Percentiles rank a stretch among this genome's conserved stretches.
phyloP scores from a whole-genome alignment of 768 basidiomycete species.

The Collybiopsis confluens region DNA sequence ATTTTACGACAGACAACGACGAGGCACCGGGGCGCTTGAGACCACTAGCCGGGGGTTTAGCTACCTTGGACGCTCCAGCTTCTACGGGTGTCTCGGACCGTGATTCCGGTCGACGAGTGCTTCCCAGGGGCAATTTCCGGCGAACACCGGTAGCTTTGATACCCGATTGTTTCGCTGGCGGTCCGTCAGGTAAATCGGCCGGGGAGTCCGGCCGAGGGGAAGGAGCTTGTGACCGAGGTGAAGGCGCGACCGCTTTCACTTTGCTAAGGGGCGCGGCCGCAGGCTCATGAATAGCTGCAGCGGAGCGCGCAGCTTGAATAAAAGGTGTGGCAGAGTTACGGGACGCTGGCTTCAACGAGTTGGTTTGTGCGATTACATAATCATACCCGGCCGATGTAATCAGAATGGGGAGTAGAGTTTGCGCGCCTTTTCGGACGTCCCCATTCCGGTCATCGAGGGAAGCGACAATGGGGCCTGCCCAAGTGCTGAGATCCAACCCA shows the following conservation, averaged over 20 bases:
- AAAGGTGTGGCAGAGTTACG: slow-evolving; percentile 78
- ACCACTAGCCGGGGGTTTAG: slow-evolving; percentile 30
- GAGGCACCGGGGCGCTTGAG: slow-evolving; percentile 41
- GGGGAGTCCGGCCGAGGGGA: slow-evolving; percentile 36
- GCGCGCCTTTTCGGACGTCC: slow-evolving; percentile 91
- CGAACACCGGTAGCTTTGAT: slow-evolving; percentile 63
- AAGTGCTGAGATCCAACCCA: slow-evolving; percentile 63
- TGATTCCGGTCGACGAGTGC: slow-evolving; percentile 44
- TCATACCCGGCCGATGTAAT: slow-evolving; percentile 77
- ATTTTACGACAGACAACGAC: slow-evolving; percentile 23
- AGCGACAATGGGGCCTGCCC: slow-evolving; percentile 61
- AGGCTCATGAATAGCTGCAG: slow-evolving; percentile 18
- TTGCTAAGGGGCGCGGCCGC: slow-evolving; percentile 20
- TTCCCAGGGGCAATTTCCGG: slow-evolving; percentile 64
- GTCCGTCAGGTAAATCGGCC: slow-evolving; percentile 15
- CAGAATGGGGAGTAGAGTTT: slow-evolving; percentile 72
- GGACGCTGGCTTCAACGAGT: slow-evolving; percentile 87
- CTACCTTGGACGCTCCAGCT: slow-evolving; percentile 28
- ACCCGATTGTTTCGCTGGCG: slow-evolving; percentile 17
- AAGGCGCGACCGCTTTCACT: slow-evolving; percentile 22
- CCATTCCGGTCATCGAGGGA: slow-evolving; percentile 88
- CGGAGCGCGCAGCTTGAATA: slow-evolving; percentile 77
- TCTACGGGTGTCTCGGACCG: slow-evolving; percentile 40
- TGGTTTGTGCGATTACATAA: slow-evolving; percentile 81
- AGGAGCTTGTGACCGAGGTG: slow-evolving; percentile 39